Percentiles rank a stretch among this genome's conserved stretches.
phyloP scores from a whole-genome alignment of 2,329 filamentous ascomycete genomes.

The Plenodomus biglobosus region DNA sequence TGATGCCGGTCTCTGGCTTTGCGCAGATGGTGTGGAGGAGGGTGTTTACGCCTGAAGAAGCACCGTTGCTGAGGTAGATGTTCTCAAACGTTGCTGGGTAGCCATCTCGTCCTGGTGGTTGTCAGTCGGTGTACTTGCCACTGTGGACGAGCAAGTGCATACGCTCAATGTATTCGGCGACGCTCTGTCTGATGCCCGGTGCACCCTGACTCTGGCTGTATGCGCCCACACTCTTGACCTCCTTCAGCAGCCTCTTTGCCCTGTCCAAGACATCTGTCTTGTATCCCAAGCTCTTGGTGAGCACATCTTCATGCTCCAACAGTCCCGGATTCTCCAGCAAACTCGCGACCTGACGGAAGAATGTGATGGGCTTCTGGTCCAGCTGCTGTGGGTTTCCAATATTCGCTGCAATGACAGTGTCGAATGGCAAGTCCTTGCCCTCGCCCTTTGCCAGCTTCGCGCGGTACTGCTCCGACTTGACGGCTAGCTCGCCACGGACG shows the following conservation, averaged over 20 bases:
- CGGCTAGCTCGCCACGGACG: conserved; percentile 91
- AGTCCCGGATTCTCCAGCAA: conserved; percentile 86
- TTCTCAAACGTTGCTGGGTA: conserved; percentile 77
- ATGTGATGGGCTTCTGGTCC: conserved; percentile 98
- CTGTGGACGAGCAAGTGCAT: conserved; percentile 46
- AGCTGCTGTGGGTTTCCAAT: conserved; percentile 99
- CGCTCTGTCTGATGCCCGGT: conserved; percentile 80
- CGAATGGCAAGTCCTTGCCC: conserved; percentile 73
- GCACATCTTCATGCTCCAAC: conserved; percentile 78
- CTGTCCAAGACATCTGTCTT: conserved; percentile 85
- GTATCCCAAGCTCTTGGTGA: conserved; percentile 77
- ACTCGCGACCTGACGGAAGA: conserved; percentile 96
- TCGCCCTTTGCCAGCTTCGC: conserved; percentile 64
- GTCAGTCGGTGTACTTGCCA: conserved; percentile 11
- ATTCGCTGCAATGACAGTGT: conserved; percentile 92
- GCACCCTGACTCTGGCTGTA: conserved; percentile 95
- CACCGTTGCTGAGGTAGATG: conserved; percentile 89
- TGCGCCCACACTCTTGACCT: conserved; percentile 88
- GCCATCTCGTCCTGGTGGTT: conserved; percentile 72
- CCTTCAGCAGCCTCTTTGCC: conserved; percentile 75
- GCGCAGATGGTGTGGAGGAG: conserved; percentile 88
- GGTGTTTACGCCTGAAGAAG: conserved; percentile 92
- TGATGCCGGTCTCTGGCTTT: conserved; percentile 72
- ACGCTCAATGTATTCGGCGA: conserved; percentile 92
- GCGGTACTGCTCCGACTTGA: conserved; percentile 89